A percentile compares a stretch with the other conserved stretches of the same genome.
phyloP scores from a whole-genome alignment of 495 filamentous ascomycete genomes.

The Haplographium delicatum region DNA sequence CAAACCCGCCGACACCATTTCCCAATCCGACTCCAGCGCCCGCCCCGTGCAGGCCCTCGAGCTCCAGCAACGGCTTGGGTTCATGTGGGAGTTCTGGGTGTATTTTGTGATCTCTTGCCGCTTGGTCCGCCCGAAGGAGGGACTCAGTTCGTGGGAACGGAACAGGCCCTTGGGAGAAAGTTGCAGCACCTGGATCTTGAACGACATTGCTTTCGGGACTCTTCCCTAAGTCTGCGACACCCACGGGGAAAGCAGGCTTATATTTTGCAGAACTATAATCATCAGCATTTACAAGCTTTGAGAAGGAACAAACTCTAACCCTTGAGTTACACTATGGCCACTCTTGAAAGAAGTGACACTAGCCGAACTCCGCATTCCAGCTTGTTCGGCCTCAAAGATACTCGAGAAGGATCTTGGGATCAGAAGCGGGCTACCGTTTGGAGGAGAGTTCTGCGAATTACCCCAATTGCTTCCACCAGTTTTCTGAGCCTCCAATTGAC shows the following conservation, averaged over 20 bases:
- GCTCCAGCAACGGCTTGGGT: conserved; percentile 38
- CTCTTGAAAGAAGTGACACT: conserved; percentile 36
- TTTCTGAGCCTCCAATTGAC: conserved; percentile 57
- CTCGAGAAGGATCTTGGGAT: conserved; percentile 29
- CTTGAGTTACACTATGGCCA: conserved; percentile 17
- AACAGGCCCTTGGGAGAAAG: conserved; percentile 13
- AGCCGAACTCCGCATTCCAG: conserved; percentile 29
- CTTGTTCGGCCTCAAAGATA: conserved; percentile 21
- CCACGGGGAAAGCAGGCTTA: conserved; percentile 26
- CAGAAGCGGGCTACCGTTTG: conserved; percentile 47
- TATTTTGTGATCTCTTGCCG: conserved; percentile 38
- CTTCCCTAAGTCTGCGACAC: conserved; percentile 27
- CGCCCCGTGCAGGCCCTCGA: conserved; percentile 45
- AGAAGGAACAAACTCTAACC: conserved; percentile 9
- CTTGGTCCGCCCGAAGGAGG: conserved; percentile 37
- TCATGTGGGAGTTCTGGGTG: conserved; percentile 44
- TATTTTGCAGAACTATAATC: conserved; percentile 20
- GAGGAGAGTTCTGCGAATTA: conserved; percentile 40
- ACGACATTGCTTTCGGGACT: conserved; percentile 24
- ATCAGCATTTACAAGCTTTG: conserved; percentile 1
- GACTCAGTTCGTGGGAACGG: conserved; percentile 25
- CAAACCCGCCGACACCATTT: conserved; percentile 32
- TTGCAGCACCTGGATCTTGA: conserved; percentile 29
- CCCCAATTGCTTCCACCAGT: conserved; percentile 39
- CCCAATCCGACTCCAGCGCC: conserved; percentile 46